Percentiles rank a stretch among this genome's conserved stretches.
Conservation (phyloP, 257 asterid species). For the Fraxinus pennsylvanica region DNA sequence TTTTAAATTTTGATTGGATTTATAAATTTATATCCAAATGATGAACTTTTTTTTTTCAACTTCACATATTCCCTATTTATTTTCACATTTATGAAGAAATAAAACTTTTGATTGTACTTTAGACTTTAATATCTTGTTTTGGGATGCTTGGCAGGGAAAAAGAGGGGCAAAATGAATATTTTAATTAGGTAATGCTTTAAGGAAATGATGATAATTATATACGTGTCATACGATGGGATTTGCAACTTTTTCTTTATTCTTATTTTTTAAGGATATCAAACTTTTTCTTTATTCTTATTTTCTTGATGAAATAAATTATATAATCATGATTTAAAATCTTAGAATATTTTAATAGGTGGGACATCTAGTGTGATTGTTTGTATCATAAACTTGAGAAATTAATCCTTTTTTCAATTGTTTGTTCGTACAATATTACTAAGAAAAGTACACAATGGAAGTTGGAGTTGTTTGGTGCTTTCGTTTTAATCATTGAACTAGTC, state of each 20-base stretch:
- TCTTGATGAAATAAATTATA: not conserved
- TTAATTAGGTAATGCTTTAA: slow-evolving; percentile 14
- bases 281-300: too few species aligned
- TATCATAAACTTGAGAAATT: not conserved
- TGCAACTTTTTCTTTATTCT: slow-evolving; percentile 34
- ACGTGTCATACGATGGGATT: slow-evolving; percentile 22
- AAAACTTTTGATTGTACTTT: not conserved
- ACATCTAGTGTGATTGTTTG: not conserved
- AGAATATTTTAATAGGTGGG: not conserved
- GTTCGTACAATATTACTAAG: too few species aligned
- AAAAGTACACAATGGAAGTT: too few species aligned
- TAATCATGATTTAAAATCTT: not conserved
- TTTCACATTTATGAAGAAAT: not conserved
- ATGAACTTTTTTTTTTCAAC: not conserved
- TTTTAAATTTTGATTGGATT: too few species aligned
- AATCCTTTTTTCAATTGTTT: too few species aligned
- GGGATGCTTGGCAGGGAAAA: slow-evolving; percentile 33
- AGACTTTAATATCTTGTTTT: not conserved
- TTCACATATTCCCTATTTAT: not conserved
- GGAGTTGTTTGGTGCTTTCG: too few species aligned
- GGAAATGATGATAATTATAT: slow-evolving; percentile 22
- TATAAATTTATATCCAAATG: too few species aligned
- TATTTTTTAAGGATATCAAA: not conserved
- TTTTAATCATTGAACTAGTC: too few species aligned
- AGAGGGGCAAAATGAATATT: slow-evolving; percentile 21